Base-by-base conservation (phyloP, 495 filamentous ascomycete genomes). In the Viridothelium virens region DNA sequence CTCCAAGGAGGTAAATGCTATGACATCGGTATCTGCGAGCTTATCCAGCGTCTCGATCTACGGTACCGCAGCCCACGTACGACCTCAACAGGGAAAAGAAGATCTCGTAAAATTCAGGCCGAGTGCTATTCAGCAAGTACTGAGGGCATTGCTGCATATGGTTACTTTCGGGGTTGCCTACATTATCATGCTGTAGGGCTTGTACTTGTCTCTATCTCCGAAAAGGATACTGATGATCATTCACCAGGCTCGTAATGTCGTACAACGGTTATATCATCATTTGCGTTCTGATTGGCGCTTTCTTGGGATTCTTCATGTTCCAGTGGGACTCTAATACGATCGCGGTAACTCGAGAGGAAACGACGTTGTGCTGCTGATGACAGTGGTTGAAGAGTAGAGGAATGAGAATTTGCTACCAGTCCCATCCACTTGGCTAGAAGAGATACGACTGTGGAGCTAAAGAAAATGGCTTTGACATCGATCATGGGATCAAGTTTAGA, bases 161-260 rank as follows among this genome's bases (percentile, higher is more conserved):
- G 6, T 84, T 25, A 87, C 89, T 68, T 89, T 91, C 70, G 85
- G 83, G 0, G 81, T 87, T 3, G 87, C 86, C 16, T 91, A 90
- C 70, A 83, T 89, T 70, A 74, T 90, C 65, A 89, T 90, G 87
- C 73, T 91, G 64, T 25, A 25, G 25, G 25, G 25, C 25, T 25
- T 25, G 25, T 25, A 25, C 25, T 25, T 25, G 25, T 25, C 25
- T 25, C 25, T 25, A 25, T 25, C 25, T 25, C 25, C 25, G 25
- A 25, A 25, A 25, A 25, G 25, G 25, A 25, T 25, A 25, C 25
- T 25, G 25, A 25, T 25, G 25, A 25, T 25, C 25, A 25, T 25
- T 25, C 25, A 25, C 25, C 25, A 25, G 25, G 25, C 75, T 83
- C n/a, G 82, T 65, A 4, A 78, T 78, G 75, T 87, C 85, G 61